phyloP scores from a whole-genome alignment of 768 basidiomycete species.

The Termitomyces sp. region DNA sequence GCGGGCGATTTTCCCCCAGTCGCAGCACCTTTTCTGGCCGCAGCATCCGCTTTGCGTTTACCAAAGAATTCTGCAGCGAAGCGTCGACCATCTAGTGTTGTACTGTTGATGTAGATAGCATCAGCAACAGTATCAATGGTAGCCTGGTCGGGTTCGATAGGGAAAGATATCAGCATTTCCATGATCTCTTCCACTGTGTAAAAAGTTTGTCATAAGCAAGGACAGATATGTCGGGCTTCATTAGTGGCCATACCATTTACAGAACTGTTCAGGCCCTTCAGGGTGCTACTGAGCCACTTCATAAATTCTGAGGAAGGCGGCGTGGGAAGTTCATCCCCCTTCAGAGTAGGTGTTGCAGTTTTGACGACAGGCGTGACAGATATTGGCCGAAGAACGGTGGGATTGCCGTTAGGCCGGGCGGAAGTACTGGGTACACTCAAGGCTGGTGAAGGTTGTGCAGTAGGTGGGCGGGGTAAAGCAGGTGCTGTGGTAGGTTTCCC shows the following conservation, averaged over 20 bases:
- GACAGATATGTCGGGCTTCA: neutral
- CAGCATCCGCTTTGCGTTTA: slow-evolving; percentile 81
- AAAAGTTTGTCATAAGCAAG: neutral
- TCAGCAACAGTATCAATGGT: slow-evolving; percentile 93
- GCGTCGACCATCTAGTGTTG: slow-evolving; percentile 90
- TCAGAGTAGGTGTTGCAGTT: slow-evolving; percentile 28
- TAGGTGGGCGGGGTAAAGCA: slow-evolving; percentile 26
- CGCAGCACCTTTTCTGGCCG: slow-evolving; percentile 38
- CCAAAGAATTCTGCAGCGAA: slow-evolving; percentile 91
- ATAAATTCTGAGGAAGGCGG: slow-evolving; percentile 87
- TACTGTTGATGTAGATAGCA: slow-evolving; percentile 89
- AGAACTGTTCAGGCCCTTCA: slow-evolving; percentile 70
- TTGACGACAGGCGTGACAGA: slow-evolving; percentile 30
- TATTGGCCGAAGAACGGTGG: slow-evolving; percentile 26
- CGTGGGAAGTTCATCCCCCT: slow-evolving; percentile 55
- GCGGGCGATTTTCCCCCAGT: slow-evolving; percentile 30
- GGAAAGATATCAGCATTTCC: slow-evolving; percentile 92
- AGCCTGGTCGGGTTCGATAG: slow-evolving; percentile 78
- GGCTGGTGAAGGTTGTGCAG: slow-evolving; percentile 25
- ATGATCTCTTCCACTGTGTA: slow-evolving; percentile 88
- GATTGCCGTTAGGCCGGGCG: slow-evolving; percentile 36
- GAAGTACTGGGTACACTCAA: slow-evolving; percentile 22
- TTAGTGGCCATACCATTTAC: slow-evolving; percentile 52
- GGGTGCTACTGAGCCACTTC: slow-evolving; percentile 81
- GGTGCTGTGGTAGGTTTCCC: slow-evolving; percentile 50